These are phyloP conservation scores for Neopestalotiopsis sp. DNA, from an alignment of 2,329 filamentous ascomycete genomes.

Conservation along the genomic window DNA sequence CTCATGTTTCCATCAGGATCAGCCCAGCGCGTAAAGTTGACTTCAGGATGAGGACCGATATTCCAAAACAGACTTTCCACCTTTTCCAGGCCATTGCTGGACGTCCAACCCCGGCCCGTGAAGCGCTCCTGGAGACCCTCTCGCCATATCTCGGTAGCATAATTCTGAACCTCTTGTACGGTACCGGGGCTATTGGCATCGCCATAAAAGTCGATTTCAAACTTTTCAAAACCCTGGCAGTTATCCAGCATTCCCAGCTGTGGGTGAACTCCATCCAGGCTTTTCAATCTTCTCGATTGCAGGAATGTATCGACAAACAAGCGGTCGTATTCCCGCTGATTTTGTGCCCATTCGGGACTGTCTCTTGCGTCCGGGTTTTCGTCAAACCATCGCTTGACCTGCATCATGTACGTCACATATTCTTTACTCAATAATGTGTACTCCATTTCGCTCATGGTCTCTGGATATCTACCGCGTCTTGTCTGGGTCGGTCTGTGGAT, in stretches of 20 bases:
- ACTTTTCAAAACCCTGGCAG: not conserved
- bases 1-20: not conserved
- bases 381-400: not conserved
- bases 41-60: not conserved
- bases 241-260: not conserved
- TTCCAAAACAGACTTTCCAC: not conserved
- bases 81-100: not conserved
- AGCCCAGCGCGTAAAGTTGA: not conserved
- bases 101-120: not conserved
- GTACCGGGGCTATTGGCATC: not conserved
- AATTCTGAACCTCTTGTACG: not conserved
- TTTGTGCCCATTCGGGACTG: not conserved
- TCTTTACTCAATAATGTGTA: not conserved
- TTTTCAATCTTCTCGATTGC: not conserved
- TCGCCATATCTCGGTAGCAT: not conserved
- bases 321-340: not conserved
- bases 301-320: not conserved
- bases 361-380: not conserved
- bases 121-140: not conserved
- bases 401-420: not conserved
- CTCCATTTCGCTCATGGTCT: not conserved
- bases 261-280: not conserved
- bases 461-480: not conserved
- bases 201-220: constrained; percentile 5
- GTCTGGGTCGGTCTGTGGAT: too few relatives aligned